Evolutionary conservation across 2,329 filamentous ascomycete species (phyloP).

Genomic region (Cladobotryum mycophilum): DNA sequence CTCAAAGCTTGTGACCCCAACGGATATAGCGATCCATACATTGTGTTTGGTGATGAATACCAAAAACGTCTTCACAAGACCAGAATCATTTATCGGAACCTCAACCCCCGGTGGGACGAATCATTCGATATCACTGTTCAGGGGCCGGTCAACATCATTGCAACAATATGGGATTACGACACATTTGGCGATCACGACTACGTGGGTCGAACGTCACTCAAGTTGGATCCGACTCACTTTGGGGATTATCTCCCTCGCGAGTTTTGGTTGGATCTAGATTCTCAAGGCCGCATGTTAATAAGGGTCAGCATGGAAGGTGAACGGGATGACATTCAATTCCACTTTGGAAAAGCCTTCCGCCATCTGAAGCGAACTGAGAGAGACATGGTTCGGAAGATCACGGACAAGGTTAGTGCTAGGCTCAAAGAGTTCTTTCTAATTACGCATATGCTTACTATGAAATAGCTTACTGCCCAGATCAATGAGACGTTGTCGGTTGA

Average conservation of each 20-base stretch:
- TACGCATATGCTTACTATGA: conserved; percentile 9
- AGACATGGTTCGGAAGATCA: conserved; percentile 97
- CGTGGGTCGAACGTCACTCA: conserved; percentile 91
- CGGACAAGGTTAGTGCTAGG: conserved; percentile 79
- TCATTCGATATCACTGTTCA: conserved; percentile 92
- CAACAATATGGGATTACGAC: conserved; percentile 98
- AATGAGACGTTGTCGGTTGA: conserved; percentile 80
- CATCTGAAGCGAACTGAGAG: conserved; percentile 91
- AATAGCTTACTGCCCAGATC: conserved; percentile 83
- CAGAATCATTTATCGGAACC: conserved; percentile 78
- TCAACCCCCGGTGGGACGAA: conserved; percentile 97
- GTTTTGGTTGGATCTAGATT: conserved; percentile 96
- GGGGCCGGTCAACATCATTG: conserved; percentile 87
- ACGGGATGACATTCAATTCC: conserved; percentile 95
- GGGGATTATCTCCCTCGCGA: conserved; percentile 92
- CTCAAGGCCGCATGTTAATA: conserved; percentile 81
- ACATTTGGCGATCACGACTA: conserved; percentile 96
- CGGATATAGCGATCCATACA: conserved; percentile 91
- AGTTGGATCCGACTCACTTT: conserved; percentile 96
- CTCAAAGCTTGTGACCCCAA: conserved; percentile 96
- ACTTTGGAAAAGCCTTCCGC: conserved; percentile 94
- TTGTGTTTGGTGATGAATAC: conserved; percentile 94
- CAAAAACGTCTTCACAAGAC: conserved; percentile 96
- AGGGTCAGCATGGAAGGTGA: conserved; percentile 98
- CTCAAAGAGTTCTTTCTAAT: not conserved